These are phyloP conservation scores for Cordyceps javanica DNA, from an alignment of 2,329 filamentous ascomycete species.

Conservation along the genomic window DNA sequence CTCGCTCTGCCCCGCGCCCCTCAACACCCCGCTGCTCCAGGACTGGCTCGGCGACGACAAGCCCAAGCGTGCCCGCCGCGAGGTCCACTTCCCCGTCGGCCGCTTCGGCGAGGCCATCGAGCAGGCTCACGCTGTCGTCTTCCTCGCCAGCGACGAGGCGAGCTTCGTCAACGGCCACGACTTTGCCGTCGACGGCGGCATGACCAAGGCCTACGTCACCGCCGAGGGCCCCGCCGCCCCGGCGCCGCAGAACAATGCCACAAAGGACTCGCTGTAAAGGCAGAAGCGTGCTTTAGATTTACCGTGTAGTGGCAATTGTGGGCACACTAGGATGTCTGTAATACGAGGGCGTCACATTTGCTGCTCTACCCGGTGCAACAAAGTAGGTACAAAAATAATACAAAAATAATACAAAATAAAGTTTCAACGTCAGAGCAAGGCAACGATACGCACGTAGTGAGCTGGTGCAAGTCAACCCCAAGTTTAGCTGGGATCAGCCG, in stretches of 20 bases:
- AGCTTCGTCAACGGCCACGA: slow-evolving; percentile 88
- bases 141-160: slow-evolving; percentile 80
- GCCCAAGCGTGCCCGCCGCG: slow-evolving; percentile 72
- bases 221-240: slow-evolving; percentile 51
- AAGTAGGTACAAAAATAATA: no score
- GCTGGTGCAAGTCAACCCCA: no score
- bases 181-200: slow-evolving; percentile 91
- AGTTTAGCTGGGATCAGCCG: no score
- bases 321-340: no score
- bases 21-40: slow-evolving; percentile 88
- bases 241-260: slow-evolving; percentile 56
- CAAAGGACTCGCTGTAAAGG: slow-evolving; percentile 38
- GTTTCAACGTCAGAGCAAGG: no score
- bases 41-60: slow-evolving; percentile 88
- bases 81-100: slow-evolving; percentile 83
- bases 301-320: neutral
- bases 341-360: no score
- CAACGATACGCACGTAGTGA: no score
- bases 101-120: slow-evolving; percentile 91
- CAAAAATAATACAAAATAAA: no score
- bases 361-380: no score
- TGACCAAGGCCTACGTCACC: slow-evolving; percentile 86
- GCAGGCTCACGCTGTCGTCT: slow-evolving; percentile 83
- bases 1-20: slow-evolving; percentile 78
- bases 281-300: neutral